phyloP scores from a whole-genome alignment of 129 eudicot genomes.

The Tagetes erecta region DNA sequence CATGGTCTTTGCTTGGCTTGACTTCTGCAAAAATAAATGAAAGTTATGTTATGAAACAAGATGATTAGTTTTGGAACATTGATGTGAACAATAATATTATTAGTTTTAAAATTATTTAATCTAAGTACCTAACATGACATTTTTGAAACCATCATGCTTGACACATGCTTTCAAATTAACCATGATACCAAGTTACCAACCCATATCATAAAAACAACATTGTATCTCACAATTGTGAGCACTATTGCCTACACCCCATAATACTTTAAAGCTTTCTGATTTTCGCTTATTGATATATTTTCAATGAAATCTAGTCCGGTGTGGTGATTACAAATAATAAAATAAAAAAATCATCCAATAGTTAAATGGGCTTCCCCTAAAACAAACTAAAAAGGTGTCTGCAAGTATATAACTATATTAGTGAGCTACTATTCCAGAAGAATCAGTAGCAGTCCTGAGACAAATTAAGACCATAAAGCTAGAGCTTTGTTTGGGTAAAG shows the following conservation, averaged over 20 bases:
- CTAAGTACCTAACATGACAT: not conserved
- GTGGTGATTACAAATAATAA: not conserved
- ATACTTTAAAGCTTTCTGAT: too few species aligned
- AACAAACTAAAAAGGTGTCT: not conserved
- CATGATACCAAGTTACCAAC: not conserved
- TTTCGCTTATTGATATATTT: not conserved
- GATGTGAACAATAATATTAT: not conserved
- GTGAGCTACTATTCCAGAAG: conserved; percentile 3
- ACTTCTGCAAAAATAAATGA: conserved; percentile 53
- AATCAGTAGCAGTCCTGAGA: not conserved
- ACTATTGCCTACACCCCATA: too few species aligned
- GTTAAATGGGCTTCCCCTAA: not conserved
- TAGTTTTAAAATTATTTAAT: not conserved
- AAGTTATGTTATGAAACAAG: not conserved
- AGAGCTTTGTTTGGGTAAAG: not conserved
- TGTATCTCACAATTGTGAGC: not conserved
- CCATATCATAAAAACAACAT: conserved; percentile 21
- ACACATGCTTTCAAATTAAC: conserved; percentile 6
- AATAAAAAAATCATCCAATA: not conserved
- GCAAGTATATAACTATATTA: too few species aligned
- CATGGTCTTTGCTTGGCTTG: conserved; percentile 71
- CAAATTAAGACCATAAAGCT: not conserved
- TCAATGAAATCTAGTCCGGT: not conserved
- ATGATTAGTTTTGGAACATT: not conserved
- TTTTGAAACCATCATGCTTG: conserved; percentile 10